phyloP scores from a whole-genome alignment of 768 basidiomycete species.

The Cubamyces sp. region DNA sequence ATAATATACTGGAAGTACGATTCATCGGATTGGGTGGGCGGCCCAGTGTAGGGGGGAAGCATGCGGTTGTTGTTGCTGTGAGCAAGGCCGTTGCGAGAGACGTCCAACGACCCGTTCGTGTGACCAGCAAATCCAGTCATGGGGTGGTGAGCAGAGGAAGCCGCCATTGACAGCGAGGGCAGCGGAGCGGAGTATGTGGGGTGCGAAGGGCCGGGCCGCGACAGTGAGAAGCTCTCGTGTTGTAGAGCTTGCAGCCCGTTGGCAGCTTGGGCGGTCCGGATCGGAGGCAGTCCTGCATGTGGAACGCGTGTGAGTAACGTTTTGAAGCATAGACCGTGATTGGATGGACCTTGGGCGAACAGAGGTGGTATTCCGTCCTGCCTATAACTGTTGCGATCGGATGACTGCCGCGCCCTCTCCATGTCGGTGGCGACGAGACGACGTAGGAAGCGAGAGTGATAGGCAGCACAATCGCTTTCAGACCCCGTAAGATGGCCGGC shows the following conservation, averaged over 20 bases:
- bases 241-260: not conserved
- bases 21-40: constrained; percentile 10
- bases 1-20: constrained; percentile 17
- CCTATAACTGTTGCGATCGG: constrained; percentile 3
- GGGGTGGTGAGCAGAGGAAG: not conserved
- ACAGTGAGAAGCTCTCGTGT: not conserved
- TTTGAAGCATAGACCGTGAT: not conserved
- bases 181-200: not conserved
- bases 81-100: constrained; percentile 5
- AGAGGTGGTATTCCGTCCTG: constrained; percentile 8
- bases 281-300: constrained; percentile 14
- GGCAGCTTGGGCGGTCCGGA: not conserved
- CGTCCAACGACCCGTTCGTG: constrained; percentile 1
- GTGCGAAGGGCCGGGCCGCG: constrained; percentile 7
- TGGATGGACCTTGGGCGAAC: constrained; percentile 8
- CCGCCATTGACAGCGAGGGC: constrained; percentile 12
- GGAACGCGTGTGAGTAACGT: not conserved
- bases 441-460: constrained; percentile 80
- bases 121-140: constrained; percentile 2
- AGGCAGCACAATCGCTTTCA: constrained; percentile 67
- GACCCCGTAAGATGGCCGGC: constrained; percentile 60
- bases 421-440: constrained; percentile 68
- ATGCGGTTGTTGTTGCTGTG: not conserved
- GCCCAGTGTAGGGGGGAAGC: not conserved
- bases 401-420: constrained; percentile 51